Evolutionary conservation across 2,329 filamentous ascomycete genomes (phyloP).

Genomic region (Lasiodiplodia hormozganensis): DNA sequence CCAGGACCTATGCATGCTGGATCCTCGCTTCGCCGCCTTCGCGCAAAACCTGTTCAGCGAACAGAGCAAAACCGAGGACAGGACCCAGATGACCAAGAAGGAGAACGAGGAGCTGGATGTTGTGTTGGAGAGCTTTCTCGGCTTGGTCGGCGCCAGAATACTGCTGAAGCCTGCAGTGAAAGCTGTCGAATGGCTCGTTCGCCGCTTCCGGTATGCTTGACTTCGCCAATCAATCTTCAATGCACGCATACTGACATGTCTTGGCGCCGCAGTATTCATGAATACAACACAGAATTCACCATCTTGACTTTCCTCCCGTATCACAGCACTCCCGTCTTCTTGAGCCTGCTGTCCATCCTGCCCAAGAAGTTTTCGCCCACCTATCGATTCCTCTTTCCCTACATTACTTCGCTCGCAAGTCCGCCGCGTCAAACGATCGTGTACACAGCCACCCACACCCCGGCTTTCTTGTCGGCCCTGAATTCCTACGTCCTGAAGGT

Average conservation of each 20-base stretch:
- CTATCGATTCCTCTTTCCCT: constrained; percentile 86
- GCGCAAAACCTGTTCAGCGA: constrained; percentile 85
- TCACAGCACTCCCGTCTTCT: constrained; percentile 84
- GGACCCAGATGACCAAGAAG: constrained; percentile 78
- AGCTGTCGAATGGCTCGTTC: constrained; percentile 91
- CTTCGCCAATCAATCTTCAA: constrained; percentile 32
- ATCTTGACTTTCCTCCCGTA: constrained; percentile 92
- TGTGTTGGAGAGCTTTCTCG: constrained; percentile 82
- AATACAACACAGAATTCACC: constrained; percentile 81
- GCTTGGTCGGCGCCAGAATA: constrained; percentile 76
- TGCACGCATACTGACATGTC: constrained; percentile 6
- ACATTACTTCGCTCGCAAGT: constrained; percentile 76
- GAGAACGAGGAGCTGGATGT: constrained; percentile 84
- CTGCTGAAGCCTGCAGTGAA: constrained; percentile 88
- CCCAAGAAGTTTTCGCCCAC: constrained; percentile 75
- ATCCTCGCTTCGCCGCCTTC: constrained; percentile 78
- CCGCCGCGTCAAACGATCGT: constrained; percentile 84
- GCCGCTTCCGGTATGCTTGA: constrained; percentile 76
- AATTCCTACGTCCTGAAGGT: constrained; percentile 81
- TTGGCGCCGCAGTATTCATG: constrained; percentile 72
- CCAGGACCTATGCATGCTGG: constrained; percentile 87
- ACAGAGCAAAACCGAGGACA: constrained; percentile 88
- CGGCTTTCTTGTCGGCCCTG: constrained; percentile 75
- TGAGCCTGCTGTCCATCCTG: constrained; percentile 85
- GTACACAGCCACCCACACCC: constrained; percentile 80